These are phyloP conservation scores for Coemansia sp. DNA, from an alignment of 192 early-diverging fungal species.

Conservation along the genomic window DNA sequence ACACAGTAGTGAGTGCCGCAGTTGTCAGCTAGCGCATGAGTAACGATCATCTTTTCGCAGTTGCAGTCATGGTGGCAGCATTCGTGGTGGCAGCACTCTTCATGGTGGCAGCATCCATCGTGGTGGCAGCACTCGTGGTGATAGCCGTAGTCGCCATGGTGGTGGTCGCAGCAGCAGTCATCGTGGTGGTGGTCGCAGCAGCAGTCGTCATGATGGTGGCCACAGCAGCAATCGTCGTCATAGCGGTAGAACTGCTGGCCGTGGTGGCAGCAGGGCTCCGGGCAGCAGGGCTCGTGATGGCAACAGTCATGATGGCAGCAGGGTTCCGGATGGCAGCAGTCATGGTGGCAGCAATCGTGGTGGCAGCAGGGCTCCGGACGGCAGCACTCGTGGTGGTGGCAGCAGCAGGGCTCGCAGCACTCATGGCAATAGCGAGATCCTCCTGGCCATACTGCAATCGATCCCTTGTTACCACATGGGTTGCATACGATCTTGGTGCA, in stretches of 20 bases:
- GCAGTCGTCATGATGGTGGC: slow-evolving; percentile 14
- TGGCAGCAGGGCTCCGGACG: slow-evolving; percentile 20
- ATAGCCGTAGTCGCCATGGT: slow-evolving; percentile 21
- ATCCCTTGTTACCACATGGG: slow-evolving; percentile 26
- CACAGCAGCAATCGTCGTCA: slow-evolving; percentile 10
- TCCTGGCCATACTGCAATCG: slow-evolving; percentile 35
- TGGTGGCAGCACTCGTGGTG: slow-evolving; percentile 28
- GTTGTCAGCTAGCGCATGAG: slow-evolving; percentile 46
- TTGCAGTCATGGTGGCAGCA: slow-evolving; percentile 35
- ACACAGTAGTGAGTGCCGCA: slow-evolving; percentile 55
- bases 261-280: slow-evolving; percentile 16
- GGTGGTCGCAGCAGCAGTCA: slow-evolving; percentile 24
- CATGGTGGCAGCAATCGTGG: slow-evolving; percentile 14
- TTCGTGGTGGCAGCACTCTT: slow-evolving; percentile 28
- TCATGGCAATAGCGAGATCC: slow-evolving; percentile 40
- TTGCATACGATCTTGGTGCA: slow-evolving; percentile 54
- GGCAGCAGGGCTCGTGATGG: slow-evolving; percentile 16
- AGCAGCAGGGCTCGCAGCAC: slow-evolving; percentile 12
- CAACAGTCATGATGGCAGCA: slow-evolving; percentile 27
- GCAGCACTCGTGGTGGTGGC: slow-evolving; percentile 11
- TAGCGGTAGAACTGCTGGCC: slow-evolving; percentile 14
- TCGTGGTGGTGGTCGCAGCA: slow-evolving; percentile 13
- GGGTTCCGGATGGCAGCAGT: slow-evolving; percentile 17
- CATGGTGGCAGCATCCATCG: slow-evolving; percentile 27
- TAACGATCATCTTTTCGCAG: slow-evolving; percentile 43